Evolutionary conservation across 1,139 yeast genomes (phyloP), one percentile per base, ranked within the genome.

Genomic region (Magnusiomyces tetraspermus): DNA sequence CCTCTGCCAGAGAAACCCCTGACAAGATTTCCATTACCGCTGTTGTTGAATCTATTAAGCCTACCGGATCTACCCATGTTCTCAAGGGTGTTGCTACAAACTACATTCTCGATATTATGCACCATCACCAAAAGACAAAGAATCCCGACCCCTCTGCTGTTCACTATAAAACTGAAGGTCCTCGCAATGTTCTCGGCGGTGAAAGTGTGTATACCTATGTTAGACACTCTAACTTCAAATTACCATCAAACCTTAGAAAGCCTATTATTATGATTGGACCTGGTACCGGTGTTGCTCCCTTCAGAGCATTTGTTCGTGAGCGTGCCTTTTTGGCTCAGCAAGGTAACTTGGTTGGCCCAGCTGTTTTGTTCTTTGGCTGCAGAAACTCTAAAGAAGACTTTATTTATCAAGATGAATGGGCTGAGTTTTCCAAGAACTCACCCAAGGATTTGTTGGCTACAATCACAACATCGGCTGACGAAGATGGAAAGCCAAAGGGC

Each of bases 241-340:
- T 92, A 59, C 98, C 98, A n/a, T 76, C 89, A 17, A 87, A 87
- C 65, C 83, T 95, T 31, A 69, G 79, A 17, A 81, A 84, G 47
- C 97, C 98, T 8, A 78, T 92, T 37, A 87, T 92, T 61, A 80
- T 90, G 84, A 78, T 92, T 66, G 98, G 98, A 40, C 97, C 98
- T 49, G 98, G 98, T 59, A 92, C 98, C 6, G 98, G 98, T 67
- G 46, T 58, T 49, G 46, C 49, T 38, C 40, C 98, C 57, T 85
- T 92, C 74, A 83, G 97, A 71, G 97, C 95, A 1, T 89, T 92
- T 60, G 71, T 92, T 44, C 82, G 95, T 69, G 97, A 89, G 69
- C 83, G 94, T 63, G 84, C 78, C 49, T 71, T 76, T 53, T 77
- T 75, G 61, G 74, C 76, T 38, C 73, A 74, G 51, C 76, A 76